Conservation (phyloP, 2,329 filamentous ascomycete species). For the Monilinia vaccinii-corymbosi region DNA sequence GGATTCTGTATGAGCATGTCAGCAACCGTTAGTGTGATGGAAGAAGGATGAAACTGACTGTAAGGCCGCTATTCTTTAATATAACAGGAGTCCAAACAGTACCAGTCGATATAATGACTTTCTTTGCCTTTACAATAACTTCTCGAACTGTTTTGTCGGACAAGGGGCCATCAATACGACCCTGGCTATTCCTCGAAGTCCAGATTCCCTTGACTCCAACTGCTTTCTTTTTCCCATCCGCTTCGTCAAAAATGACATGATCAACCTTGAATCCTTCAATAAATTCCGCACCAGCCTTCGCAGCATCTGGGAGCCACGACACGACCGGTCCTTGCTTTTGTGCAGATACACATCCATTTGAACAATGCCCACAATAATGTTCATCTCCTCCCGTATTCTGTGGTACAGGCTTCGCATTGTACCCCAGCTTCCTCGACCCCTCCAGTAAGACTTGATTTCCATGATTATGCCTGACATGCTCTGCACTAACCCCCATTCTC, state of each 20-base stretch:
- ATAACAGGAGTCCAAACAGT: slow-evolving; percentile 69
- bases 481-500: slow-evolving; percentile 64
- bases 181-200: slow-evolving; percentile 59
- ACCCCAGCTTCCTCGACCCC: slow-evolving; percentile 65
- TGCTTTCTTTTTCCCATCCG: slow-evolving; percentile 42
- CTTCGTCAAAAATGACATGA: slow-evolving; percentile 57
- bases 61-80: slow-evolving; percentile 68
- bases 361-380: slow-evolving; percentile 65
- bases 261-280: slow-evolving; percentile 74
- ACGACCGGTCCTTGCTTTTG: slow-evolving; percentile 74
- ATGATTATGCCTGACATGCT: slow-evolving; percentile 62
- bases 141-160: slow-evolving; percentile 44
- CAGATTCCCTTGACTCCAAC: slow-evolving; percentile 66
- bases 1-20: slow-evolving; percentile 41
- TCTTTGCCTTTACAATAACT: slow-evolving; percentile 67
- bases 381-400: slow-evolving; percentile 69
- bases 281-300: slow-evolving; percentile 66
- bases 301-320: slow-evolving; percentile 72
- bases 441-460: slow-evolving; percentile 65
- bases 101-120: slow-evolving; percentile 70
- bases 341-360: slow-evolving; percentile 51
- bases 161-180: slow-evolving; percentile 43
- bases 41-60: slow-evolving; percentile 32
- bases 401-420: slow-evolving; percentile 57
- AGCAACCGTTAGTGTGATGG: background rate